These are phyloP conservation scores for Nitzschia sp. DNA, from an alignment of 108 stramenopile genomes.

Conservation along the genomic window DNA sequence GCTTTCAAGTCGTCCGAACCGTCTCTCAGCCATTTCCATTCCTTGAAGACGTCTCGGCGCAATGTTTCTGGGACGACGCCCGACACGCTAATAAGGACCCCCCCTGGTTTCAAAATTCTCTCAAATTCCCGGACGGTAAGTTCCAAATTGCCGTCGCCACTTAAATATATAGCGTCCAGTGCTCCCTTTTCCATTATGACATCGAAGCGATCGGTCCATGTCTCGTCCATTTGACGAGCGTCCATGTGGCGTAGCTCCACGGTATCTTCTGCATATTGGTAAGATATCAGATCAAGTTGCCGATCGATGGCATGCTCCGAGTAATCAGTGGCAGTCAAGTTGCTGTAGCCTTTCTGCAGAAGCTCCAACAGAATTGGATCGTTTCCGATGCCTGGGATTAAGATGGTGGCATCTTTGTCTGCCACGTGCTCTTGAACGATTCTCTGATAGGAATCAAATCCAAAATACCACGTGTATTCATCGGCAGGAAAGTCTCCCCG, in stretches of 20 bases:
- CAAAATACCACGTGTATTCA: constrained; percentile 84
- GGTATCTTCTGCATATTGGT: constrained; percentile 13
- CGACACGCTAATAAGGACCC: constrained; percentile 57
- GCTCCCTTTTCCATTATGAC: constrained; percentile 77
- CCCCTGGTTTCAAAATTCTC: constrained; percentile 52
- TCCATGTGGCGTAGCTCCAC: constrained; percentile 53
- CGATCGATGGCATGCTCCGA: constrained; percentile 73
- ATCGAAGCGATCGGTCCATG: constrained; percentile 64
- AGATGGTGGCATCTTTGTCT: constrained; percentile 26
- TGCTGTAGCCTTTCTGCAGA: constrained; percentile 51
- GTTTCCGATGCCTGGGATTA: constrained; percentile 81
- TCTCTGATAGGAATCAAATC: constrained; percentile 54
- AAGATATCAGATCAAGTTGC: constrained; percentile 58
- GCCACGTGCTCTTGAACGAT: constrained; percentile 16
- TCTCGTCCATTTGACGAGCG: constrained; percentile 51
- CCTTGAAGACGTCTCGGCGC: constrained; percentile 43
- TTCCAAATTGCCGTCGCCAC: constrained; percentile 71
- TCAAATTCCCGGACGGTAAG: constrained; percentile 51
- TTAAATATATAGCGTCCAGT: constrained; percentile 81
- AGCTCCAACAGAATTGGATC: constrained; percentile 74
- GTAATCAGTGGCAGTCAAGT: constrained; percentile 73
- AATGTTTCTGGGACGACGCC: constrained; percentile 73
- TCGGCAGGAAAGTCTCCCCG: constrained; percentile 77
- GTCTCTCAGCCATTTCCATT: constrained; percentile 76
- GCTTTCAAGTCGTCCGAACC: constrained; percentile 74